Percentiles rank a stretch among this genome's conserved stretches.
These are phyloP conservation scores for Plasmodium vinckei DNA, from an alignment of 169 alveolate genomes.

Conservation along the genomic window DNA sequence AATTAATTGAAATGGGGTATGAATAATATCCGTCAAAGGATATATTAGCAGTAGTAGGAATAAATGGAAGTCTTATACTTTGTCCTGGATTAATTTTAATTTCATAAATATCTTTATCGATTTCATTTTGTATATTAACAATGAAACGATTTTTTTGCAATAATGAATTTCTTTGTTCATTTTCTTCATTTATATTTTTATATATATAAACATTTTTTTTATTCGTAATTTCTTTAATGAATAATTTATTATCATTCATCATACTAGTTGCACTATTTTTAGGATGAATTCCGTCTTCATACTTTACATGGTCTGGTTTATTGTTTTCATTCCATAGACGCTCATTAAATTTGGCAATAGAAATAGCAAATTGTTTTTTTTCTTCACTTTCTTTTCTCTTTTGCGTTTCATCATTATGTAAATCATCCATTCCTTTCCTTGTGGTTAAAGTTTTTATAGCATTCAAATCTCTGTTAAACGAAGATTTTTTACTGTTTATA, in stretches of 20 bases:
- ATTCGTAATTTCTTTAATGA: conserved; percentile 22
- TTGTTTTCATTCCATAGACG: neutral
- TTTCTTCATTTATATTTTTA: conserved; percentile 45
- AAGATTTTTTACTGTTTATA: neutral
- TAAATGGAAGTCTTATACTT: conserved; percentile 60
- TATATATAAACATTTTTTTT: conserved; percentile 60
- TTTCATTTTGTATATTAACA: conserved; percentile 51
- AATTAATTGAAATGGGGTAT: conserved; percentile 37
- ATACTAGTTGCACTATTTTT: conserved; percentile 7
- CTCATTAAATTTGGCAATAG: conserved; percentile 1
- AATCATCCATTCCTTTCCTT: neutral
- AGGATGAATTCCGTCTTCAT: neutral
- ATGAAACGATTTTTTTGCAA: conserved; percentile 32
- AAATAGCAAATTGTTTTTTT: conserved; percentile 6
- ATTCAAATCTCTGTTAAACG: neutral
- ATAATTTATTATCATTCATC: conserved; percentile 24
- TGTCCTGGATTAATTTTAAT: conserved; percentile 71
- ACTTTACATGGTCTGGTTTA: neutral
- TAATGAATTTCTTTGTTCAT: conserved; percentile 2
- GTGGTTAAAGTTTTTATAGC: neutral
- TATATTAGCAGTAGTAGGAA: conserved; percentile 29
- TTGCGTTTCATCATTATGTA: neutral
- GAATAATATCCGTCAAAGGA: conserved; percentile 73
- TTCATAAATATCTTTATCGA: conserved; percentile 33
- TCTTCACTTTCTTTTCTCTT: neutral